Evolutionary conservation across 1,284 basidiomycete species (phyloP), one percentile per base, ranked within the genome.

Genomic region (Filobasidium uniguttulatum): DNA sequence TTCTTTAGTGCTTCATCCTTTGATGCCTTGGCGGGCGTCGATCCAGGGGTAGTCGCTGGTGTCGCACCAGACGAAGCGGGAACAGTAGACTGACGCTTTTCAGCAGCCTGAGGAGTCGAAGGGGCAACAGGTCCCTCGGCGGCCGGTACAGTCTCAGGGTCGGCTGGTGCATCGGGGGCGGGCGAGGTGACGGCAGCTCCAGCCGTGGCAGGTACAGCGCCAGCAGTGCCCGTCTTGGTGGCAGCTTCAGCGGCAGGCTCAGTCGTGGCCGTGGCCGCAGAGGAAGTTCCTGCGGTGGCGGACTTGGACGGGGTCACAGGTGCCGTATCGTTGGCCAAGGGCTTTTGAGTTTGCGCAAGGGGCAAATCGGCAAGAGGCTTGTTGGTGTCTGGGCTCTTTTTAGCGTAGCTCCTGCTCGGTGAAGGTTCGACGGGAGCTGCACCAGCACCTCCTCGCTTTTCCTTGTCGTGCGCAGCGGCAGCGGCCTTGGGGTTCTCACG

Each of bases 1-100:
- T 58, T 61, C 54, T 61, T 61, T 20, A 50, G 49, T 12, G 55
- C 49, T 36, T 61, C 59, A 15, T 53, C 53, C 17, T 48, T 54
- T n/a, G 44, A 45, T 55, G 48, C 30, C 19, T 37, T 20, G 61
- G 61, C 1, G 60, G 61, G 40, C 17, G 28, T 36, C 7, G 51
- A 46, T 4, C 33, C 38, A 31, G 43, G 38, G 17, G 48, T 36
- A 5, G 45, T 25, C 25, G 38, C 25, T 3, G 15, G n/a, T 23
- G 40, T 43, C 40, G 26, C 29, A 26, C 40, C 29, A 8, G 40
- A 26, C 8, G 40, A 28, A 29, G 12, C 26, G 26, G n/a, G n/a
- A n/a, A n/a, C n/a, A n/a, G n/a, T n/a, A n/a, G n/a, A n/a, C n/a
- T n/a, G n/a, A n/a, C n/a, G n/a, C n/a, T n/a, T n/a, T n/a, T n/a